Base-by-base conservation (phyloP, 352 stramenopile species). In the Stephanocyclus meneghinianus region DNA sequence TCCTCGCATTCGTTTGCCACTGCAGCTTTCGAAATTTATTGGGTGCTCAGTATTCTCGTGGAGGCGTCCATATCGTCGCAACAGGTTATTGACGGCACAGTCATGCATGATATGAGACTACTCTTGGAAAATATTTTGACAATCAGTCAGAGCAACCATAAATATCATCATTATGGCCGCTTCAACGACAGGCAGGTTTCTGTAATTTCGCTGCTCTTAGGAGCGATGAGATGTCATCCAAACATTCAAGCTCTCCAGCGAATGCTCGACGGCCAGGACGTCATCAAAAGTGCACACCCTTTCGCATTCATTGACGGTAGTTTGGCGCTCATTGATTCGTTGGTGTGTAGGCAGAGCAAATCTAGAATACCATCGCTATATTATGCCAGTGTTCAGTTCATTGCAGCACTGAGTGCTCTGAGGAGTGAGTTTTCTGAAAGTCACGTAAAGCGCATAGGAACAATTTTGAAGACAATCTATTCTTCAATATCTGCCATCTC, bases 41-140 rank as follows among this genome's bases (percentile, higher is more conserved):
- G n/a, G 50, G 57, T 76, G 4, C 51, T 81, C 21, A 61, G 63
- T 74, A 18, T 64, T 57, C 55, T 82, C 21, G 35, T 59, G 32
- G 66, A 56, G 40, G 30, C 68, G 35, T 50, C 51, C 11, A 55
- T 62, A 29, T 66, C 21, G 15, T 48, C 50, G 35, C 26, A 48
- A 47, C n/a, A 29, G 32, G 6, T 32, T 11, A 65, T 78, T 29
- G 47, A 78, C 11, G 32, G 32, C n/a, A 13, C 60, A 45, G 29
- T 44, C 40, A 26, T 29, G 15, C 10, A 44, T 13, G 50, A 69
- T 56, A 72, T 78, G 71, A 78, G 40, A 51, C 61, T 60, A 13
- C 37, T 79, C 45, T 83, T 64, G 70, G 51, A 76, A 15, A 56
- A 50, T 6, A 68, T 76, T 50, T 59, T 83, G 47, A 57, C 59